These are phyloP conservation scores for Lasiodiplodia sp. DNA, from an alignment of 2,329 filamentous ascomycete genomes.

Conservation along the genomic window DNA sequence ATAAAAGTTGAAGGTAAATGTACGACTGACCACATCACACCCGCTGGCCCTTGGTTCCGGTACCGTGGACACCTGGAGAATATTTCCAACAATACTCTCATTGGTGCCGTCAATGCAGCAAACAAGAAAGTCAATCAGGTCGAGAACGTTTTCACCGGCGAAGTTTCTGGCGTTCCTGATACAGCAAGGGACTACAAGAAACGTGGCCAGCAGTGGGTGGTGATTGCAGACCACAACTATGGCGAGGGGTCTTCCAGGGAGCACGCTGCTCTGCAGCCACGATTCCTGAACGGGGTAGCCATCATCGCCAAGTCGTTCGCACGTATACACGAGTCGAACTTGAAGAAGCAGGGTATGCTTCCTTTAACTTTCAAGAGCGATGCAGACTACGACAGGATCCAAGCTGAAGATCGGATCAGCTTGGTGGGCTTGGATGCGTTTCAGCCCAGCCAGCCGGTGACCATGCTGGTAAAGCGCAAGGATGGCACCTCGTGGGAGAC, in stretches of 20 bases:
- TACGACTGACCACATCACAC: background rate
- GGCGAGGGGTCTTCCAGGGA: constrained; percentile 97
- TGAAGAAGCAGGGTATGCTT: constrained; percentile 99
- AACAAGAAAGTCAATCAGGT: constrained; percentile 73
- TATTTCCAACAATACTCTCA: background rate
- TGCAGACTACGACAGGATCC: constrained; percentile 97
- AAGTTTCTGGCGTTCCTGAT: constrained; percentile 87
- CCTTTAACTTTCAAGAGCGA: constrained; percentile 93
- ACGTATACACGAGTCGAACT: constrained; percentile 99
- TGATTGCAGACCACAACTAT: constrained; percentile 99
- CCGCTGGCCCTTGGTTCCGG: background rate
- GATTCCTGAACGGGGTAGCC: constrained; percentile 93
- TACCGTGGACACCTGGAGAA: background rate
- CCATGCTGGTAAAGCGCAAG: constrained; percentile 75
- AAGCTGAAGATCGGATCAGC: constrained; percentile 85
- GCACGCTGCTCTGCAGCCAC: constrained; percentile 96
- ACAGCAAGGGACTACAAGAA: constrained; percentile 98
- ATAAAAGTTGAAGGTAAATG: background rate
- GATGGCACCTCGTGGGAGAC: constrained; percentile 84
- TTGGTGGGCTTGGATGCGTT: background rate
- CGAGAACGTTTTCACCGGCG: constrained; percentile 84
- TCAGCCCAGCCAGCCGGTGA: background rate
- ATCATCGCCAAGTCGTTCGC: constrained; percentile 96
- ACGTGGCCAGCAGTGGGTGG: constrained; percentile 95
- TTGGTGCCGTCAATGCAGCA: background rate